Percentiles rank a stretch among this genome's conserved stretches.
These are phyloP conservation scores for Saccharomyces pastorianus DNA, from an alignment of 1,139 yeast genomes.

Conservation along the genomic window DNA sequence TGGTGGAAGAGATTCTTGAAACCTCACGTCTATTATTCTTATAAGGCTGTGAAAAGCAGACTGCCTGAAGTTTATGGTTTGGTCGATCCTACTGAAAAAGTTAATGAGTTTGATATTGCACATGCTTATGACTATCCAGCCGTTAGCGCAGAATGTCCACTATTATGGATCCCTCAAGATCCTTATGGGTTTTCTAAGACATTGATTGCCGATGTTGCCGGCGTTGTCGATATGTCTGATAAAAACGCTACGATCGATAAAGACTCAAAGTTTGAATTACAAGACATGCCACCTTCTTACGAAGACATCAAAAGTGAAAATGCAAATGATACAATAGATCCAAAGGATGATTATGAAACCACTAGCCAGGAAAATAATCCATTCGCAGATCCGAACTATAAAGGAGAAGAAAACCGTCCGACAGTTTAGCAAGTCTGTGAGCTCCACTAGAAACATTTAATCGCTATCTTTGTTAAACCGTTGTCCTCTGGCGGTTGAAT, in stretches of 20 bases:
- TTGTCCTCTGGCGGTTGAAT: background rate
- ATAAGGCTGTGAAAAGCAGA: slow-evolving; percentile 44
- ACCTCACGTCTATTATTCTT: slow-evolving; percentile 60
- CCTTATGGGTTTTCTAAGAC: slow-evolving; percentile 66
- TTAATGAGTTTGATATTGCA: slow-evolving; percentile 33
- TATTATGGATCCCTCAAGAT: slow-evolving; percentile 83
- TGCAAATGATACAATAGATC: slow-evolving; percentile 38
- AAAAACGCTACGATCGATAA: slow-evolving; percentile 52
- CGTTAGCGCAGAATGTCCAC: slow-evolving; percentile 55
- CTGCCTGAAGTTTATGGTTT: slow-evolving; percentile 47
- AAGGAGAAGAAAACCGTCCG: background rate
- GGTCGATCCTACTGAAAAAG: slow-evolving; percentile 33
- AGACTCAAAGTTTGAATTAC: background rate
- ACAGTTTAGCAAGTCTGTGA: background rate
- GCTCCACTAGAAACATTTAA: background rate
- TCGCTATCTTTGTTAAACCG: background rate
- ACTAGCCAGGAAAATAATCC: slow-evolving; percentile 8
- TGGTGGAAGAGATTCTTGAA: slow-evolving; percentile 43
- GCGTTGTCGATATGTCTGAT: slow-evolving; percentile 51
- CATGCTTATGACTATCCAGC: slow-evolving; percentile 74
- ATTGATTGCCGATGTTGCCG: slow-evolving; percentile 45
- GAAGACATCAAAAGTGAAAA: slow-evolving; percentile 50
- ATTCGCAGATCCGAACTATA: slow-evolving; percentile 8
- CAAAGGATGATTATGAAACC: slow-evolving; percentile 28
- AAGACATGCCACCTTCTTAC: background rate